Evolutionary conservation across 2,329 filamentous ascomycete genomes (phyloP).

Genomic region (Cladosporium sp.): DNA sequence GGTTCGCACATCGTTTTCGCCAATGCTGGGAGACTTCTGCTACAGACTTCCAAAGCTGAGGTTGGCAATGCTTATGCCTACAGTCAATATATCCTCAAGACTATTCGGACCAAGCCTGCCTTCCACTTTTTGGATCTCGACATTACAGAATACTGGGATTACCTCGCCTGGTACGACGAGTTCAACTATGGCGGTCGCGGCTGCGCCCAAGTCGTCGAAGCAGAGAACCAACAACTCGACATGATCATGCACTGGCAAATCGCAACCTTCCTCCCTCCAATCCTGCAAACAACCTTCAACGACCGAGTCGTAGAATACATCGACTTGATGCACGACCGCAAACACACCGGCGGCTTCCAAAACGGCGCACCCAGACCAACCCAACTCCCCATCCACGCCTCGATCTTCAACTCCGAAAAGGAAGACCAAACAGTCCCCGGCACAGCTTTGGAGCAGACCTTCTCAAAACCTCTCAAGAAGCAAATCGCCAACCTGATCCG

Average conservation of each 20-base stretch:
- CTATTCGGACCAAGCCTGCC: conserved; percentile 88
- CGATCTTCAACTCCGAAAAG: conserved; percentile 54
- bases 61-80: conserved; percentile 96
- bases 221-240: conserved; percentile 75
- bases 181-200: conserved; percentile 98
- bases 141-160: conserved; percentile 99
- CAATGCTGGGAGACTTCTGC: conserved; percentile 77
- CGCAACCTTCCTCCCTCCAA: conserved; percentile 75
- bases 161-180: conserved; percentile 97
- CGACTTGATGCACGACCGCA: conserved; percentile 84
- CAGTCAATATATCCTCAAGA: conserved; percentile 95
- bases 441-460: conserved; percentile 71
- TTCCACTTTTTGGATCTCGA: conserved; percentile 97
- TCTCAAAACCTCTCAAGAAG: conserved; percentile 86
- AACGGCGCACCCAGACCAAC: conserved; percentile 53
- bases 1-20: conserved; percentile 96
- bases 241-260: conserved; percentile 99
- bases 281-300: conserved; percentile 79
- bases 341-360: conserved; percentile 54
- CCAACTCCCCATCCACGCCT: conserved; percentile 55
- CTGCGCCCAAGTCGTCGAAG: conserved; percentile 72
- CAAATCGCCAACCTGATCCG: conserved; percentile 77
- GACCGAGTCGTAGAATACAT: conserved; percentile 95
- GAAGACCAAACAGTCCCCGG: conserved; percentile 53
- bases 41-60: conserved; percentile 95